Evolutionary conservation across 1,284 basidiomycete genomes (phyloP).

Genomic region (Exobasidium cylindrosporum): DNA sequence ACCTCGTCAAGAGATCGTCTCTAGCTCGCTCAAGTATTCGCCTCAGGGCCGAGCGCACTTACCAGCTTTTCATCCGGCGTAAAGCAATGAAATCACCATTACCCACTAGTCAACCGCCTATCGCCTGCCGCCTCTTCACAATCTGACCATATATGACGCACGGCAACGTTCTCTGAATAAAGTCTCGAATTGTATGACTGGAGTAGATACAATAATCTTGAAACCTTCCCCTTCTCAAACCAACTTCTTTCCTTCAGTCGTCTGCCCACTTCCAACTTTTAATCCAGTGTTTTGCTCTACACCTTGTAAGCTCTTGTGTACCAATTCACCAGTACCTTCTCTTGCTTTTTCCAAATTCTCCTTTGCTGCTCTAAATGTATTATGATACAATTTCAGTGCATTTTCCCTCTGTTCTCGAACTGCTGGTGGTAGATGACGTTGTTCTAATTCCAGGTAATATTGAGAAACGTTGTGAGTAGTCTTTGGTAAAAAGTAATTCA

Average conservation of each 20-base stretch:
- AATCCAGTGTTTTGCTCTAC: constrained; percentile 45
- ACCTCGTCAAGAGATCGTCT: too few relatives aligned
- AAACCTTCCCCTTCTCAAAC: not conserved
- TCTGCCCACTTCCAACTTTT: constrained; percentile 19
- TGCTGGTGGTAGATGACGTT: constrained; percentile 27
- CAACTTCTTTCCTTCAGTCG: not conserved
- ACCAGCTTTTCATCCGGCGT: too few relatives aligned
- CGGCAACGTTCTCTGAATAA: too few relatives aligned
- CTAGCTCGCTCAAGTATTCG: too few relatives aligned
- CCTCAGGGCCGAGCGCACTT: too few relatives aligned
- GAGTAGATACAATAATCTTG: too few relatives aligned
- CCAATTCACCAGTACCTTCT: constrained; percentile 19
- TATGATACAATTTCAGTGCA: constrained; percentile 8
- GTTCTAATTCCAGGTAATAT: constrained; percentile 43
- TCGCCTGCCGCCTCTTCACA: too few relatives aligned
- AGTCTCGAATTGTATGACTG: too few relatives aligned
- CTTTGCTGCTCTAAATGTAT: constrained; percentile 19
- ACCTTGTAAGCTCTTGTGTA: constrained; percentile 27
- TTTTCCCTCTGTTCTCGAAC: constrained; percentile 27
- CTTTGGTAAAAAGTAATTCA: constrained; percentile 52
- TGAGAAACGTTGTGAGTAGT: constrained; percentile 38
- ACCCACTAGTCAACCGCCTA: too few relatives aligned
- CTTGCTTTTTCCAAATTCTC: constrained; percentile 26
- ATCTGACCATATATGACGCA: too few relatives aligned
- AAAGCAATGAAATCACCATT: too few relatives aligned